These are phyloP conservation scores for Phytophthora cryptogea DNA, from an alignment of 352 stramenopile species.

Conservation along the genomic window DNA sequence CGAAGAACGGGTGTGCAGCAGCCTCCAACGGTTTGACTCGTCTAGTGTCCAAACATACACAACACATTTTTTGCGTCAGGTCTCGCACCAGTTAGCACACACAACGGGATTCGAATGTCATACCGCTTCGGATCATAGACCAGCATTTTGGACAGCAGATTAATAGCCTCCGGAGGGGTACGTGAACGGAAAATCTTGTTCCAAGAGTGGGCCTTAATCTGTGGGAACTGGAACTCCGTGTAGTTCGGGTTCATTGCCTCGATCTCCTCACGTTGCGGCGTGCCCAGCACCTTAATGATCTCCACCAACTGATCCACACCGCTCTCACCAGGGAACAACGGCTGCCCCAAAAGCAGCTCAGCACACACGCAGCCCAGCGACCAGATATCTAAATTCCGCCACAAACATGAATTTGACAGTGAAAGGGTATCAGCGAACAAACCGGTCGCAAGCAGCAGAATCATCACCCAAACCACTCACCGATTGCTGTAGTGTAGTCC, in stretches of 20 bases:
- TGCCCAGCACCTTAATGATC: slow-evolving; percentile 99
- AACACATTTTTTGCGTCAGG: neutral
- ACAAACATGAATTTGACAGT: neutral
- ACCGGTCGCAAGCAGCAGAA: neutral
- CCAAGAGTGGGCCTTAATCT: slow-evolving; percentile 99
- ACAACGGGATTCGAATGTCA: slow-evolving; percentile 29
- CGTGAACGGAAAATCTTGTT: slow-evolving; percentile 97
- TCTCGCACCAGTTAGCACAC: slow-evolving; percentile 3
- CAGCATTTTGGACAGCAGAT: slow-evolving; percentile 97
- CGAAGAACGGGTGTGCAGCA: slow-evolving; percentile 97
- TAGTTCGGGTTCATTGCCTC: slow-evolving; percentile 99
- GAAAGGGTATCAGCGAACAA: slow-evolving; percentile 2
- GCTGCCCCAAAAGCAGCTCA: slow-evolving; percentile 97
- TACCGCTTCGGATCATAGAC: slow-evolving; percentile 96
- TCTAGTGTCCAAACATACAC: slow-evolving; percentile 31
- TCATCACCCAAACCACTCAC: slow-evolving; percentile 29
- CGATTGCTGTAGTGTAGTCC: slow-evolving; percentile 99
- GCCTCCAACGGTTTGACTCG: slow-evolving; percentile 84
- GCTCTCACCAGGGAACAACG: slow-evolving; percentile 98
- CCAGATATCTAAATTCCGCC: slow-evolving; percentile 92
- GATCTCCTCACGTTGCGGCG: slow-evolving; percentile 98
- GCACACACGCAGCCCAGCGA: slow-evolving; percentile 97
- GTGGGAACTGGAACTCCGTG: slow-evolving; percentile 99
- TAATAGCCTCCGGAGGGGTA: slow-evolving; percentile 96
- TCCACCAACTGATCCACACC: slow-evolving; percentile 99